Evolutionary conservation across 2,329 filamentous ascomycete genomes (phyloP).

Genomic region (Dothidotthia symphoricarpi): DNA sequence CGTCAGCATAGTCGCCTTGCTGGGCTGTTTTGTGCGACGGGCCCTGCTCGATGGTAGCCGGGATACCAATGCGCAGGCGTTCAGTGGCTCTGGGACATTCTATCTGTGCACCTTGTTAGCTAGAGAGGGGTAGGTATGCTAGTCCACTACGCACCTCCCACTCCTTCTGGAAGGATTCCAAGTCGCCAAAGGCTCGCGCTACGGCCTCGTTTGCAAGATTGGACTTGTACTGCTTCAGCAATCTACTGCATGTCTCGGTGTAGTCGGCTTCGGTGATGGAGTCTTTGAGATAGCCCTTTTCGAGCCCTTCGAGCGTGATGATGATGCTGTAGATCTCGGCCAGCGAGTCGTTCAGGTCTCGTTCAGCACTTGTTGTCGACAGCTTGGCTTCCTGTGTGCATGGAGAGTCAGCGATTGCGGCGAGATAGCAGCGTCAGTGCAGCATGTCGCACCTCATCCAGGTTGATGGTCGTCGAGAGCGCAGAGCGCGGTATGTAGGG

Average conservation of each 20-base stretch:
- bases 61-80: constrained; percentile 86
- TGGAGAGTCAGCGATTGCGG: constrained; percentile 13
- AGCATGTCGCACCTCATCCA: constrained; percentile 81
- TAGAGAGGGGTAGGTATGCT: background rate
- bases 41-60: constrained; percentile 69
- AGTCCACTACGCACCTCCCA: constrained; percentile 72
- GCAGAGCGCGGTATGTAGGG: constrained; percentile 85
- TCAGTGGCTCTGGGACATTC: constrained; percentile 94
- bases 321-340: constrained; percentile 98
- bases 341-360: constrained; percentile 91
- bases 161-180: constrained; percentile 86
- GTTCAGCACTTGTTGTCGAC: constrained; percentile 78
- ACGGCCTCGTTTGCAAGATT: constrained; percentile 88
- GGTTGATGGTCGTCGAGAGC: constrained; percentile 83
- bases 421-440: background rate
- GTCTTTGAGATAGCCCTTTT: constrained; percentile 96
- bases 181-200: constrained; percentile 78
- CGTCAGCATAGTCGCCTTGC: constrained; percentile 49
- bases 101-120: constrained; percentile 57
- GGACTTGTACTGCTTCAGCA: constrained; percentile 95
- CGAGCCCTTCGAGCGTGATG: constrained; percentile 88
- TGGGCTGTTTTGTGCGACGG: constrained; percentile 48
- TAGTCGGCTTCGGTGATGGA: constrained; percentile 89
- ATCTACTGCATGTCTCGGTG: constrained; percentile 89
- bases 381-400: constrained; percentile 80